These are phyloP conservation scores for Houttuynia cordata DNA, from an alignment of 164 flowering plant species.

Conservation along the genomic window DNA sequence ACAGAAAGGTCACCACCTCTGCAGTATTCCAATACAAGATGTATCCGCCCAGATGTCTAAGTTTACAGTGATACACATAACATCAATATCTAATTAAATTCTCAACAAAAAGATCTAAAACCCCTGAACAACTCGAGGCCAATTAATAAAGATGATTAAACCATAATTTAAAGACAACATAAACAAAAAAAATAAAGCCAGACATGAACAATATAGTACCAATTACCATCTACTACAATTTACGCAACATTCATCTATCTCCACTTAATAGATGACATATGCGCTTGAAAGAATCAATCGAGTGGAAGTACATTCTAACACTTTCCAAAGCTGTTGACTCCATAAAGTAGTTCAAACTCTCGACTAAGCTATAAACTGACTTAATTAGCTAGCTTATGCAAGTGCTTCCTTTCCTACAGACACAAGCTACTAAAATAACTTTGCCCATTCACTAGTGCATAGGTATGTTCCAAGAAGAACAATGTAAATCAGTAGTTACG, in stretches of 20 bases:
- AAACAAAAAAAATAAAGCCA: too few species aligned
- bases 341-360: not conserved
- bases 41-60: conserved; percentile 76
- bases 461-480: too few species aligned
- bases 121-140: not conserved
- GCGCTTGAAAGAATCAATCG: too few species aligned
- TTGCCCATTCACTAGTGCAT: not conserved
- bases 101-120: not conserved
- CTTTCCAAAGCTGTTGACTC: not conserved
- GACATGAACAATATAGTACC: too few species aligned
- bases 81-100: not conserved
- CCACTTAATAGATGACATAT: too few species aligned
- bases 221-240: too few species aligned
- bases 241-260: too few species aligned
- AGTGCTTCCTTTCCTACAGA: not conserved
- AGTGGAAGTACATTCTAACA: too few species aligned
- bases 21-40: conserved; percentile 87
- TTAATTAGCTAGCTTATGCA: not conserved
- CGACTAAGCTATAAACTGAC: not conserved
- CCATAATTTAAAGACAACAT: too few species aligned
- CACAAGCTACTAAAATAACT: not conserved
- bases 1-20: conserved; percentile 92
- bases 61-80: too few species aligned
- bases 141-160: too few species aligned
- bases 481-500: too few species aligned